Evolutionary conservation across 2,329 filamentous ascomycete genomes (phyloP).

Genomic region (Neonectria ditissima): DNA sequence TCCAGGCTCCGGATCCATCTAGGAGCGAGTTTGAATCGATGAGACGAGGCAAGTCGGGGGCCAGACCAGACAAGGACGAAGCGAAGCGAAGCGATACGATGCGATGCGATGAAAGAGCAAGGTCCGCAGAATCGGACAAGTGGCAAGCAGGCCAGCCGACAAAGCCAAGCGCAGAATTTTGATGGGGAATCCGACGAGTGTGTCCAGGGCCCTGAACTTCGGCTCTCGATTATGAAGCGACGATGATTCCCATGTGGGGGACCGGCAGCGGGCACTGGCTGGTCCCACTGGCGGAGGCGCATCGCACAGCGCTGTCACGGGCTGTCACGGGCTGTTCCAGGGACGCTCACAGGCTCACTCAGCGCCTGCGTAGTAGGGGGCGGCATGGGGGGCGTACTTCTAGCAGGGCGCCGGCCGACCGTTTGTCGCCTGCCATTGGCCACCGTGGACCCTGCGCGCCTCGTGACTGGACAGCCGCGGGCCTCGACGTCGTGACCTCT

Average conservation of each 20-base stretch:
- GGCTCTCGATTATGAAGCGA: slow-evolving; percentile 16
- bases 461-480: slow-evolving; percentile 42
- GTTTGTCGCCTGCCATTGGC: slow-evolving; percentile 39
- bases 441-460: slow-evolving; percentile 42
- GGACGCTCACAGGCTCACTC: neutral
- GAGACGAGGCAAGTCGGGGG: slow-evolving; percentile 16
- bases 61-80: slow-evolving; percentile 10
- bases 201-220: slow-evolving; percentile 6
- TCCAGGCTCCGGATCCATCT: slow-evolving; percentile 29
- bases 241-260: slow-evolving; percentile 28
- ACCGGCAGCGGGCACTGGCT: no score
- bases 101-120: neutral
- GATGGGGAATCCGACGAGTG: slow-evolving; percentile 21
- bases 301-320: neutral
- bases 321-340: neutral
- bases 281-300: slow-evolving; percentile 14
- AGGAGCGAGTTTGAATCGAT: slow-evolving; percentile 8
- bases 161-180: slow-evolving; percentile 19
- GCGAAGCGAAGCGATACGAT: no score
- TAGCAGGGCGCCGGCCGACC: slow-evolving; percentile 12
- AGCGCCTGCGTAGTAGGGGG: neutral
- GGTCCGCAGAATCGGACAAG: neutral
- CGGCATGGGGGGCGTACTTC: slow-evolving; percentile 14
- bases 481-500: slow-evolving; percentile 13
- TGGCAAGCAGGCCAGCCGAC: neutral